Conservation (phyloP, 1,284 basidiomycete genomes). For the Apiotrichum mycotoxinovorans region DNA sequence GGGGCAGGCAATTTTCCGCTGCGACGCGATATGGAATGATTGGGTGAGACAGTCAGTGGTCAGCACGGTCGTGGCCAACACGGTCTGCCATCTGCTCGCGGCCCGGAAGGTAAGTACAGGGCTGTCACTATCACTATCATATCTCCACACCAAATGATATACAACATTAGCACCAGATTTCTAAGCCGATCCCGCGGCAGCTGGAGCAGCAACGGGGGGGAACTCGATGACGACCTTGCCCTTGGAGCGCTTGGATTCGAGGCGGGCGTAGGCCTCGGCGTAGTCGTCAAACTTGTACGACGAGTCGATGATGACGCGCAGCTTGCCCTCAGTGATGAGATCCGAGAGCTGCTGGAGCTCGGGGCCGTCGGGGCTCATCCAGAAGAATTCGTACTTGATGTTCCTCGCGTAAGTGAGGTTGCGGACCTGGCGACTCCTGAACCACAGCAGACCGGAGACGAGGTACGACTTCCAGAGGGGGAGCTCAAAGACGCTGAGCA, state of each 20-base stretch:
- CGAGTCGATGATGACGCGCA: slow-evolving; percentile 16
- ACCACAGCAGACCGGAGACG: not conserved
- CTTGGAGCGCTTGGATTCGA: slow-evolving; percentile 19
- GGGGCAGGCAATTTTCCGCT: no score
- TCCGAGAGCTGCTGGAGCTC: slow-evolving; percentile 13
- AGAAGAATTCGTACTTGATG: slow-evolving; percentile 20
- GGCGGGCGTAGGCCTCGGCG: slow-evolving; percentile 13
- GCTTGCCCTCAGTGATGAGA: slow-evolving; percentile 16
- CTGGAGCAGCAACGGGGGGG: no score
- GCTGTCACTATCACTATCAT: no score
- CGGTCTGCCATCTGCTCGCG: no score
- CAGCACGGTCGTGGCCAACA: no score
- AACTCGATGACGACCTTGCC: slow-evolving; percentile 22
- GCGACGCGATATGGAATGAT: no score
- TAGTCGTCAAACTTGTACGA: slow-evolving; percentile 9
- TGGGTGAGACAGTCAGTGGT: no score
- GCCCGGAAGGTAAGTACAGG: no score
- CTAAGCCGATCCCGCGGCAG: no score
- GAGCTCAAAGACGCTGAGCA: slow-evolving; percentile 8
- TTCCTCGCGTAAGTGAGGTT: not conserved
- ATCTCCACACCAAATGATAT: no score
- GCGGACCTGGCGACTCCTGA: not conserved
- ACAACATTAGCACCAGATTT: no score
- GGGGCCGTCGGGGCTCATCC: slow-evolving; percentile 19
- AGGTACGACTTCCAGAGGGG: not conserved